Base-by-base conservation (phyloP, 1,139 yeast species). In the Pichia inconspicua region DNA sequence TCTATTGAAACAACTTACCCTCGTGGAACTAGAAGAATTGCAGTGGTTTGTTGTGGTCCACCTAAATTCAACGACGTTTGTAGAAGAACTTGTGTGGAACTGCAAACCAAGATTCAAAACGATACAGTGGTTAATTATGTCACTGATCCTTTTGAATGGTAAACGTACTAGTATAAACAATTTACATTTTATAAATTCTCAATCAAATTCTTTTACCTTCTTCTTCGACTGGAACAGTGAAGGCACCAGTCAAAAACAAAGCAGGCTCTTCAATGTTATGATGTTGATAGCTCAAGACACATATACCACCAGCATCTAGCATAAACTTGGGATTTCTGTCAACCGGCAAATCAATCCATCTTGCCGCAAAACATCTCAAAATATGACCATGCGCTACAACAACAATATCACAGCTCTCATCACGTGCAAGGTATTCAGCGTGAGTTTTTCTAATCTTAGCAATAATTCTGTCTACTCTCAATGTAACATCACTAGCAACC, bases 381-480 rank as follows among this genome's bases (percentile, higher is more conserved):
- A 90, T 85, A 61, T 90, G 97, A 42, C 97, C 97, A 62, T 90
- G 97, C 9, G 92, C 97, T 52, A 89, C 84, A 17, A 89, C 82
- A 53, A 89, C 60, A 27, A 89, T 77, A 64, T 90, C 97, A 54
- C 88, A 79, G 5, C 81, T 66, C 48, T 70, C 72, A 37, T 74
- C 69, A 14, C 70, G 69, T 7, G 70, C 77, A 48, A 84, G 63
- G 4, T 89, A 87, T 49, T 71, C 64, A 45, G 69, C 67, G 62
- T 90, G 97, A 52, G 84, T 66, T 42, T 66, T 69, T 54, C 77
- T 78, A 55, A 90, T 78, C 52, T 78, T 74, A 1, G 66, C 71
- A 58, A 90, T 85, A 44, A 82, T 75, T 45, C 75, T 64, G 58
- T 92, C 96, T 41, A 90, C 67, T 60, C 97, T 74, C 40, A 68